Conservation (phyloP, 768 basidiomycete species). For the Fomitopsis pulvina region DNA sequence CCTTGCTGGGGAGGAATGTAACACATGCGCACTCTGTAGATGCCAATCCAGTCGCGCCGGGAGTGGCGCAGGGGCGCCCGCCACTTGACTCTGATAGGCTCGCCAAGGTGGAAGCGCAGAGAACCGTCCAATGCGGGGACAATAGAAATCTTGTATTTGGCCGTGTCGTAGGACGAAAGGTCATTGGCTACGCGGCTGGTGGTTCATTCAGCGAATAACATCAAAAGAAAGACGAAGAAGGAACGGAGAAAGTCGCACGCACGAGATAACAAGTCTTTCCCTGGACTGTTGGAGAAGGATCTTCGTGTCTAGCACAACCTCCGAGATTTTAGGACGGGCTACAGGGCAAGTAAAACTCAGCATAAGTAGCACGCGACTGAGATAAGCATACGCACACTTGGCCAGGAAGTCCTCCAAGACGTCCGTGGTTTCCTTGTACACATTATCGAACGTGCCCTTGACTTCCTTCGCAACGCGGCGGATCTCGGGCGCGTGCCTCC, state of each 20-base stretch:
- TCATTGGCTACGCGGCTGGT: conserved; percentile 75
- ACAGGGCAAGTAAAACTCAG: neutral
- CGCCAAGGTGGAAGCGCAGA: conserved; percentile 80
- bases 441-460: conserved; percentile 91
- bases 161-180: conserved; percentile 69
- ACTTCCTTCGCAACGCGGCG: conserved; percentile 84
- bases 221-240: conserved; percentile 1
- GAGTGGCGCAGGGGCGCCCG: conserved; percentile 83
- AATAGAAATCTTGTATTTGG: conserved; percentile 69
- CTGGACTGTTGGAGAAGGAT: conserved; percentile 85
- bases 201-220: neutral
- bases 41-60: conserved; percentile 92
- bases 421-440: conserved; percentile 90
- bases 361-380: neutral
- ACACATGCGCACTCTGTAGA: conserved; percentile 57
- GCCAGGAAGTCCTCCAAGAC: conserved; percentile 91
- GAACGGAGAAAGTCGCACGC: conserved; percentile 24
- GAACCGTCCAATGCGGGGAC: conserved; percentile 46
- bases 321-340: conserved; percentile 87
- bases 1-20: neutral
- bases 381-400: conserved; percentile 63
- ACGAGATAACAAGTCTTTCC: conserved; percentile 91
- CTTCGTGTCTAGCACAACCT: conserved; percentile 91
- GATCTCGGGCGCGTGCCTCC: conserved; percentile 79
- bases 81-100: conserved; percentile 84